A percentile compares a stretch with the other conserved stretches of the same genome.
Conservation (phyloP, 768 basidiomycete genomes). For the Termitomyces sp. region DNA sequence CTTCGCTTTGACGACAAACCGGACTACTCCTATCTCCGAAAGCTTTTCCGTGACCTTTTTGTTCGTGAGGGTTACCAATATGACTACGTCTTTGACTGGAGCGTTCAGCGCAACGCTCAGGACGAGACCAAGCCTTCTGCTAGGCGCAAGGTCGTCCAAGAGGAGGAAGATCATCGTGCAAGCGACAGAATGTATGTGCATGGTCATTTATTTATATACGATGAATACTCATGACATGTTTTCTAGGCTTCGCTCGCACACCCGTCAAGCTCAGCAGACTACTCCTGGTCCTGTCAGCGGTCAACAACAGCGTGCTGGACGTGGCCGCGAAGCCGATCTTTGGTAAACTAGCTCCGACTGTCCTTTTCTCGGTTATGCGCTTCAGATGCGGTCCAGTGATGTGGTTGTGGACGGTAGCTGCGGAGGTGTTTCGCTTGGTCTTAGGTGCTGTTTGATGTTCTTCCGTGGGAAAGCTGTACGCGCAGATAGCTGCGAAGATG, state of each 20-base stretch:
- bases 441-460: slow-evolving; percentile 20
- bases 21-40: slow-evolving; percentile 98
- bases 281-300: slow-evolving; percentile 39
- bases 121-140: slow-evolving; percentile 66
- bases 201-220: slow-evolving; percentile 9
- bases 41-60: slow-evolving; percentile 97
- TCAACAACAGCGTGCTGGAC: slow-evolving; percentile 38
- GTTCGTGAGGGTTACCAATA: slow-evolving; percentile 98
- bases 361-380: slow-evolving; percentile 32
- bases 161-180: slow-evolving; percentile 77
- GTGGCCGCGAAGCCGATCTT: slow-evolving; percentile 45
- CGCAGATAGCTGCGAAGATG: slow-evolving; percentile 12
- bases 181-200: slow-evolving; percentile 76
- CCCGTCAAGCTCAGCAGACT: slow-evolving; percentile 71
- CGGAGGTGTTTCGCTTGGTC: slow-evolving; percentile 27
- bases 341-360: slow-evolving; percentile 37
- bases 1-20: slow-evolving; percentile 99
- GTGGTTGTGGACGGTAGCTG: slow-evolving; percentile 43
- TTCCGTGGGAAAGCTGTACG: slow-evolving; percentile 26
- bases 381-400: slow-evolving; percentile 41
- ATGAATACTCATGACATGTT: slow-evolving; percentile 8
- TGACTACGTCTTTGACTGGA: slow-evolving; percentile 99
- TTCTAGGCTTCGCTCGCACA: slow-evolving; percentile 79
- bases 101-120: slow-evolving; percentile 71
- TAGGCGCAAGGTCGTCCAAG: slow-evolving; percentile 77